Percentiles rank a stretch among this genome's conserved stretches.
Evolutionary conservation across 257 asterid genomes (phyloP).

Genomic region (Rauvolfia tetraphylla): DNA sequence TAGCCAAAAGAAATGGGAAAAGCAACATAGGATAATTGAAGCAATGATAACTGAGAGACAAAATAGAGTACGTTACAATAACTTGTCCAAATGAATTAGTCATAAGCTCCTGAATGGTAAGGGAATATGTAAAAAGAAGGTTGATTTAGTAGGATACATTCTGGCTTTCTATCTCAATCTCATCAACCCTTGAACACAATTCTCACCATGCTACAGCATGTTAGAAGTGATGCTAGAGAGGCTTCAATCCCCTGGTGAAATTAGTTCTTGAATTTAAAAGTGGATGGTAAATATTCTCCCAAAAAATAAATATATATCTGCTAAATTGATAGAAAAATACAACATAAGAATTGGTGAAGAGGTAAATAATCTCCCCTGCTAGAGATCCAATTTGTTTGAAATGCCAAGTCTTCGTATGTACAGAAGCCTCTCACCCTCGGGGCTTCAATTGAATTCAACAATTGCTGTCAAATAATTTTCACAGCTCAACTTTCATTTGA

Average conservation of each 20-base stretch:
- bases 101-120: constrained; percentile 27
- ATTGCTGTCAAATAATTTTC: constrained; percentile 31
- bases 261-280: constrained; percentile 19
- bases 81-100: constrained; percentile 34
- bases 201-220: constrained; percentile 38
- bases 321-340: constrained; percentile 12
- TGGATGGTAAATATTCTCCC: constrained; percentile 24
- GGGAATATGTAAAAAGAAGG: constrained; percentile 19
- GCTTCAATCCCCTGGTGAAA: constrained; percentile 20
- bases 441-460: constrained; percentile 59
- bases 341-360: constrained; percentile 6
- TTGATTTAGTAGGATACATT: constrained; percentile 29
- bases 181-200: constrained; percentile 25
- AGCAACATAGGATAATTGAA: background rate
- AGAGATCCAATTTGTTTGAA: constrained; percentile 16
- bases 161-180: constrained; percentile 13
- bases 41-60: constrained; percentile 9
- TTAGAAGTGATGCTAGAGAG: constrained; percentile 34
- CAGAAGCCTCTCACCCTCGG: constrained; percentile 85
- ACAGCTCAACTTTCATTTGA: constrained; percentile 69
- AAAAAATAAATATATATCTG: constrained; percentile 17
- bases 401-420: constrained; percentile 38
- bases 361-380: constrained; percentile 5
- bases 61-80: constrained; percentile 13
- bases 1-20: background rate